Evolutionary conservation across 805 yeast species (phyloP).

Genomic region (Barnettozyma californica): DNA sequence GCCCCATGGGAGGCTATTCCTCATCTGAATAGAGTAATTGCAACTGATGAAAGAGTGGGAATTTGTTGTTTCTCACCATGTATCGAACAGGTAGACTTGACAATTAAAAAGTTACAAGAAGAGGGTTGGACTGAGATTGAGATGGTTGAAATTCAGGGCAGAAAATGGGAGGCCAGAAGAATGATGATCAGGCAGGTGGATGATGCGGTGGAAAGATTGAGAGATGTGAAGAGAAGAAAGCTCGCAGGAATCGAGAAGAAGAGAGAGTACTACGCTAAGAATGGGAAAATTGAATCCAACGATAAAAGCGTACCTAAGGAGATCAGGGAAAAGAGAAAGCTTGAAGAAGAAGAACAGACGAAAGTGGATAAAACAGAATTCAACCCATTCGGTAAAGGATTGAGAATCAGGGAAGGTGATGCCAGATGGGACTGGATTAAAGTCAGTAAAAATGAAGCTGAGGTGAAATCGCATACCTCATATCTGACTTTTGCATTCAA

Average conservation of each 20-base stretch:
- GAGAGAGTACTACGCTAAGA: conserved; percentile 27
- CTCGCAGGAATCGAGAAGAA: conserved; percentile 58
- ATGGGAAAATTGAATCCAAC: conserved; percentile 20
- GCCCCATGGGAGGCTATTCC: conserved; percentile 96
- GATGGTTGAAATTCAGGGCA: conserved; percentile 86
- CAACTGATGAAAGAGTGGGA: conserved; percentile 48
- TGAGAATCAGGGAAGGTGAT: conserved; percentile 85
- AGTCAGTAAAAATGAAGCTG: conserved; percentile 80
- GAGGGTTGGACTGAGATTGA: conserved; percentile 84
- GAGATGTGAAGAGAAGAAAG: conserved; percentile 73
- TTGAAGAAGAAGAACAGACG: conserved; percentile 21
- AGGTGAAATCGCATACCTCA: conserved; percentile 90
- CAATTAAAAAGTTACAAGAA: conserved; percentile 66
- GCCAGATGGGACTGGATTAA: conserved; percentile 70
- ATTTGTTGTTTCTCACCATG: conserved; percentile 97
- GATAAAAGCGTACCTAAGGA: conserved; percentile 17
- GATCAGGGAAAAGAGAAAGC: conserved; percentile 23
- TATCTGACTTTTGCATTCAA: conserved; percentile 84
- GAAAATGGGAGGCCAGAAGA: conserved; percentile 84
- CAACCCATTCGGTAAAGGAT: conserved; percentile 93
- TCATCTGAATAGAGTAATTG: conserved; percentile 52
- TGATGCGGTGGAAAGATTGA: conserved; percentile 74
- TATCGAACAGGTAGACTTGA: conserved; percentile 90
- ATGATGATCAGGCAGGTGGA: conserved; percentile 78
- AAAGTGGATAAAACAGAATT: conserved; percentile 46